Evolutionary conservation across 176 grass and related monocot species (phyloP).

Genomic region (Rhynchospora tenuis): DNA sequence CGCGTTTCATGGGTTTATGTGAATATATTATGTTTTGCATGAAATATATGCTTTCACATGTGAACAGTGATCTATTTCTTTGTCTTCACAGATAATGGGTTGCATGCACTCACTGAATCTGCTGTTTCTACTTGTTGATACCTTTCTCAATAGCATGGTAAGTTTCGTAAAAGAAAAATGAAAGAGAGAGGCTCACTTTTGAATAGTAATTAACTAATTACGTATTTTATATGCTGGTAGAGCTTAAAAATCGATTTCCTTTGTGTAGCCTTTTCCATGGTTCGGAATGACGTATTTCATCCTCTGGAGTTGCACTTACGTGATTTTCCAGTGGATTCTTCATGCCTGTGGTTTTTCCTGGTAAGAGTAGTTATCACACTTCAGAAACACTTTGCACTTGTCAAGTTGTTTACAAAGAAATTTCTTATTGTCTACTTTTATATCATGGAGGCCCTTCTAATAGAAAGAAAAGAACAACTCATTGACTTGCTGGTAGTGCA

Average conservation of each 20-base stretch:
- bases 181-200: background rate
- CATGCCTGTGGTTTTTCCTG: constrained; percentile 52
- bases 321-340: constrained; percentile 47
- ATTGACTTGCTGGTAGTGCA: background rate
- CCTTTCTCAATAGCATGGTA: constrained; percentile 44
- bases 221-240: background rate
- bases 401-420: background rate
- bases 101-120: constrained; percentile 49
- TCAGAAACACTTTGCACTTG: background rate
- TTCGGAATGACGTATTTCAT: constrained; percentile 50
- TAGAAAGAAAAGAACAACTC: background rate
- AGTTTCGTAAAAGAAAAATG: background rate
- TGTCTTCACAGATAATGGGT: constrained; percentile 31
- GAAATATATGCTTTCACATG: background rate
- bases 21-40: background rate
- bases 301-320: constrained; percentile 51
- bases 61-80: background rate
- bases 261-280: constrained; percentile 44
- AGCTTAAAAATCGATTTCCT: background rate
- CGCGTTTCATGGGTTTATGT: background rate
- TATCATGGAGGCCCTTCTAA: background rate
- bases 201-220: constrained; percentile 2
- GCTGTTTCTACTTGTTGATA: constrained; percentile 41
- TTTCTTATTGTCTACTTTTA: background rate
- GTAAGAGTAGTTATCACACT: constrained; percentile 21